A percentile compares a stretch with the other conserved stretches of the same genome.
Conservation (phyloP, 768 basidiomycete genomes). For the Nidularia pulvinata region DNA sequence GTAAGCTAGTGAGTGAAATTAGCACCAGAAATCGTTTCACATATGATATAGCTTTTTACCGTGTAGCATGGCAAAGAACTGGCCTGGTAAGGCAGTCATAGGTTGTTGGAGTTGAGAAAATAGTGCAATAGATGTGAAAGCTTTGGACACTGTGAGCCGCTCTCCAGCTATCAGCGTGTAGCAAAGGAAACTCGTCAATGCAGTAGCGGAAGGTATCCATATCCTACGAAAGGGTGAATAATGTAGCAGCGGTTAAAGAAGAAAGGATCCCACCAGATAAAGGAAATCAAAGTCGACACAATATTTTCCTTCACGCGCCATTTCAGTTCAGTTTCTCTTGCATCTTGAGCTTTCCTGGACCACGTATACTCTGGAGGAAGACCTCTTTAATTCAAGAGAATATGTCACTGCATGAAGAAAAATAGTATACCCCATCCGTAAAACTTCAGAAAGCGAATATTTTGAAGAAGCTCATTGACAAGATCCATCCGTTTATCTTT, state of each 20-base stretch:
- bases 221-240: conserved; percentile 38
- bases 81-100: conserved; percentile 62
- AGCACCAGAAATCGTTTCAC: background rate
- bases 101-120: conserved; percentile 73
- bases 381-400: background rate
- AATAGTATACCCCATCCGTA: conserved; percentile 65
- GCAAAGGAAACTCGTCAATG: conserved; percentile 60
- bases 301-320: conserved; percentile 70
- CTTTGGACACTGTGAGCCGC: conserved; percentile 73
- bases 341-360: conserved; percentile 48
- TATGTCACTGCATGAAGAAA: conserved; percentile 4
- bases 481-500: conserved; percentile 68
- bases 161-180: conserved; percentile 68
- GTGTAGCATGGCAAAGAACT: conserved; percentile 63
- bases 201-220: conserved; percentile 74
- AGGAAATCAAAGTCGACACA: conserved; percentile 59
- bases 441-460: conserved; percentile 71
- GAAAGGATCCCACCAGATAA: conserved; percentile 55
- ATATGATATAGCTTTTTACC: conserved; percentile 30
- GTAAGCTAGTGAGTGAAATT: conserved; percentile 40
- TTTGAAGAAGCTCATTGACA: conserved; percentile 78
- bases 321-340: conserved; percentile 61
- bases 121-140: conserved; percentile 78
- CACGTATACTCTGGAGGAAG: conserved; percentile 51
- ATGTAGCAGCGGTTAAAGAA: background rate